These are phyloP conservation scores for Scheffersomyces parashehatae DNA, from an alignment of 1,139 yeast species.

Conservation along the genomic window DNA sequence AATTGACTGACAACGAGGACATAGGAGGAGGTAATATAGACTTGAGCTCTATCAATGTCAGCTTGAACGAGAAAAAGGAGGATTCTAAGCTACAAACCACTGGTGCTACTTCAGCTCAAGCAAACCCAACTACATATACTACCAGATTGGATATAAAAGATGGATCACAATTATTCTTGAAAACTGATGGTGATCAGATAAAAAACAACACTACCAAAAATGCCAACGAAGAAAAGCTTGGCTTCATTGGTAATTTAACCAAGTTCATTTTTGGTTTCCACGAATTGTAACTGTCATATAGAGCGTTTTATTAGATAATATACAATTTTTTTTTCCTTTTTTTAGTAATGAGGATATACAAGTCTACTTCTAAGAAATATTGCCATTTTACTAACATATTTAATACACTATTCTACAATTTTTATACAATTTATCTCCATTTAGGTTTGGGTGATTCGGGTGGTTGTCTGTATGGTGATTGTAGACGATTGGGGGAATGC, in stretches of 20 bases:
- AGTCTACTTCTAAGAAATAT: no score
- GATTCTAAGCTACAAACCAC: background rate
- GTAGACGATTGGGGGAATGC: constrained; percentile 2
- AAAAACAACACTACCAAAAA: constrained; percentile 10
- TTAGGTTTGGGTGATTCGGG: background rate
- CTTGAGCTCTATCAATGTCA: constrained; percentile 6
- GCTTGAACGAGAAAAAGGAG: constrained; percentile 1
- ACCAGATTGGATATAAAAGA: constrained; percentile 42
- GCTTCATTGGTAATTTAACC: constrained; percentile 34
- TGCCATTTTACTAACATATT: no score
- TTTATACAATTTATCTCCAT: background rate
- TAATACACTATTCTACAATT: background rate
- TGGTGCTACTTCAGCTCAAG: constrained; percentile 6
- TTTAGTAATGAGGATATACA: no score
- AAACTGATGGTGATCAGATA: constrained; percentile 18
- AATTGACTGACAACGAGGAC: constrained; percentile 53
- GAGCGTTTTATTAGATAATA: no score
- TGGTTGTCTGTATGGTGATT: constrained; percentile 6
- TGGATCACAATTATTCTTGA: constrained; percentile 41
- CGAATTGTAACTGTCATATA: constrained; percentile 28
- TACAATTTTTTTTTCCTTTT: no score
- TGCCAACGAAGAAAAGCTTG: constrained; percentile 30
- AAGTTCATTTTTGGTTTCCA: constrained; percentile 48
- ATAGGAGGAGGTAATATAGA: constrained; percentile 46
- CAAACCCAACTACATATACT: constrained; percentile 16